Conservation (phyloP, 306 rosid genomes). For the Cucurbita pepo region DNA sequence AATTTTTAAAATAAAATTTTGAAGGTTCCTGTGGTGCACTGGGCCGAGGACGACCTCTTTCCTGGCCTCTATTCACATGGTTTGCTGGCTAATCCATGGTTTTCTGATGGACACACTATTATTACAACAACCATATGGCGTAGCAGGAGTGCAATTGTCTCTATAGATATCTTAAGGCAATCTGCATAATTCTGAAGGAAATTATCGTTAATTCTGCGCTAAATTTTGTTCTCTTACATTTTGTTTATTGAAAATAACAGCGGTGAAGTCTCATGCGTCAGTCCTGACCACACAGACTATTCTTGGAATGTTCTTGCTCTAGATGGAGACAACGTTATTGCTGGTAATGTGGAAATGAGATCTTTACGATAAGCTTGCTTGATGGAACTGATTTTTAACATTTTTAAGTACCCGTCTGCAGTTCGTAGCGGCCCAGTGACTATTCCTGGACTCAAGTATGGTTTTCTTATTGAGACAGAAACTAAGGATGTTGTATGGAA, state of each 20-base stretch:
- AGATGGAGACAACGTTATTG: constrained; percentile 69
- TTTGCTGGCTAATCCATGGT: constrained; percentile 53
- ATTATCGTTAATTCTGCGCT: not conserved
- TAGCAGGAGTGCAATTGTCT: constrained; percentile 56
- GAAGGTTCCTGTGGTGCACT: constrained; percentile 67
- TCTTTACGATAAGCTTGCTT: constrained; percentile 5
- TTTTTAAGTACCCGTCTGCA: constrained; percentile 17
- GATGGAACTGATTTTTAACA: not conserved
- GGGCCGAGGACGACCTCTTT: constrained; percentile 56
- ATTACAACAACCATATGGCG: constrained; percentile 58
- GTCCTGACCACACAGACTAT: constrained; percentile 50
- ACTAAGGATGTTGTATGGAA: constrained; percentile 39
- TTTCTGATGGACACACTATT: constrained; percentile 62
- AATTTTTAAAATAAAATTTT: constrained; percentile 5
- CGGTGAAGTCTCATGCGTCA: constrained; percentile 48
- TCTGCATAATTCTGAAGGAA: not conserved
- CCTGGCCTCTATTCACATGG: constrained; percentile 61
- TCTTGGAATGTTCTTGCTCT: constrained; percentile 70
- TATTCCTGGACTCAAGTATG: constrained; percentile 73
- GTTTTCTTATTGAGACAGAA: constrained; percentile 38
- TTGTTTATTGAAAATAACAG: constrained; percentile 24
- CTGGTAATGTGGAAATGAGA: constrained; percentile 47
- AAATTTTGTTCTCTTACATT: not conserved
- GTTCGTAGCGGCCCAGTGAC: constrained; percentile 84
- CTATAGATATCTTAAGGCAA: constrained; percentile 62